Conservation (phyloP, 768 basidiomycete species). For the Trametes villosa region DNA sequence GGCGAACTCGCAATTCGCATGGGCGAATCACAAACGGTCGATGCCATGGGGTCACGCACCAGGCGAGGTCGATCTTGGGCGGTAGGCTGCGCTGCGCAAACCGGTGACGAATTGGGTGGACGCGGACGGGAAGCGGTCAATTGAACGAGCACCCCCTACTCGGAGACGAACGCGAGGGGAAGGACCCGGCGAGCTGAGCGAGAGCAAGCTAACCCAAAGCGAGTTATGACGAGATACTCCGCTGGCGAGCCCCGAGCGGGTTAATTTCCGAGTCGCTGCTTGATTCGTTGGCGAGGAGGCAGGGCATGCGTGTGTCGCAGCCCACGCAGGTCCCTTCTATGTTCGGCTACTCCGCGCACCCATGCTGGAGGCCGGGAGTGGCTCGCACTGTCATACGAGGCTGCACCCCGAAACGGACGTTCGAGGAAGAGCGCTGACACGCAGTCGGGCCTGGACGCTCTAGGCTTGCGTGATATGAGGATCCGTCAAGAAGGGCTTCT, state of each 20-base stretch:
- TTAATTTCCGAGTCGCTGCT: constrained; percentile 14
- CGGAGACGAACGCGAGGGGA: constrained; percentile 13
- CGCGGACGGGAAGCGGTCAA: constrained; percentile 17
- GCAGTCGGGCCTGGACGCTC: constrained; percentile 16
- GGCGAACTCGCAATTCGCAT: constrained; percentile 7
- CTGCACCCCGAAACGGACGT: constrained; percentile 6
- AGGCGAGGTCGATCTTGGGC: constrained; percentile 20
- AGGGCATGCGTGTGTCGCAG: neutral
- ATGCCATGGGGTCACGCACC: constrained; percentile 14
- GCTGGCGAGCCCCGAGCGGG: constrained; percentile 4
- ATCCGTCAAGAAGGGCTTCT: constrained; percentile 3
- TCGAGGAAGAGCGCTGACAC: neutral
- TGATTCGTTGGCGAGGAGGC: constrained; percentile 1
- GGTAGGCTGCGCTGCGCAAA: constrained; percentile 14
- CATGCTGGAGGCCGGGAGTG: constrained; percentile 3
- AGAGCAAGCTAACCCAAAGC: constrained; percentile 6
- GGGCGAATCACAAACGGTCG: constrained; percentile 8
- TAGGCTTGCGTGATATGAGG: constrained; percentile 21
- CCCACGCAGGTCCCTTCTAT: neutral
- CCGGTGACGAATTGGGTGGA: constrained; percentile 12
- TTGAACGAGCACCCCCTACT: constrained; percentile 9
- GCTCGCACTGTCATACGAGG: neutral
- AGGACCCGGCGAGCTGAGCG: neutral
- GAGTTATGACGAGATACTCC: neutral
- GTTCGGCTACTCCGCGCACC: neutral